Base-by-base conservation (phyloP, 139 green algal genomes). In the Gonium pectorale region DNA sequence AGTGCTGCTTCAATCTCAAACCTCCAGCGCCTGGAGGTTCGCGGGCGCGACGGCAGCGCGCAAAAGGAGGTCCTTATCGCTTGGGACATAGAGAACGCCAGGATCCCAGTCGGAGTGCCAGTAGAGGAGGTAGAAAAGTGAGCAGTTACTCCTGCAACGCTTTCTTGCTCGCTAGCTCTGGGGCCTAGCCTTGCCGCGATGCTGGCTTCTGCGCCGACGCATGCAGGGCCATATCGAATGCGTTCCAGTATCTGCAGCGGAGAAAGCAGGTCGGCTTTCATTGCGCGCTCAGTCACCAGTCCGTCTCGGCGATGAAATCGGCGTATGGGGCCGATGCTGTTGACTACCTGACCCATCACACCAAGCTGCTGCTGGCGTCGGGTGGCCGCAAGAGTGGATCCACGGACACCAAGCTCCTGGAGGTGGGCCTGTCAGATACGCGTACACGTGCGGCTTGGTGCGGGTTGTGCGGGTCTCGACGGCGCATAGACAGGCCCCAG, bases 1-100 rank as follows among this genome's bases (percentile, higher is more conserved):
- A n/a, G n/a, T n/a, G n/a, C n/a, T n/a, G n/a, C n/a, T n/a, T n/a
- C n/a, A n/a, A n/a, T 73, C 9, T n/a, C 69, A 5, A 79, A 79
- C n/a, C 31, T 79, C 9, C n/a, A 44, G 31, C 37, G n/a, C 11
- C 49, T 80, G 22, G 73, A 68, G 27, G 37, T 15, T 19, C 73
- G 37, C 0, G 73, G 54, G 8, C 26, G 73, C 1, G 38, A 68
- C 54, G 73, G 52, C 24, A 37, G 37, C 2, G 7, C 35, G 46
- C 73, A 81, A 33, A 81, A 68, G 73, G 52, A 68, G 38, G 73
- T 81, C 0, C 35, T 69, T 5, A 81, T 81, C 2, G 37, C 26
- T 37, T 81, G 73, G 54, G 73, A 81, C 24, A 40, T 81, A 5
- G 73, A 81, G 38, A 81, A 81, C 64, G 52, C 38, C 24, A 22